Evolutionary conservation across 148 eudicot species (phyloP).

Genomic region (Rhododendron kiyosumense): DNA sequence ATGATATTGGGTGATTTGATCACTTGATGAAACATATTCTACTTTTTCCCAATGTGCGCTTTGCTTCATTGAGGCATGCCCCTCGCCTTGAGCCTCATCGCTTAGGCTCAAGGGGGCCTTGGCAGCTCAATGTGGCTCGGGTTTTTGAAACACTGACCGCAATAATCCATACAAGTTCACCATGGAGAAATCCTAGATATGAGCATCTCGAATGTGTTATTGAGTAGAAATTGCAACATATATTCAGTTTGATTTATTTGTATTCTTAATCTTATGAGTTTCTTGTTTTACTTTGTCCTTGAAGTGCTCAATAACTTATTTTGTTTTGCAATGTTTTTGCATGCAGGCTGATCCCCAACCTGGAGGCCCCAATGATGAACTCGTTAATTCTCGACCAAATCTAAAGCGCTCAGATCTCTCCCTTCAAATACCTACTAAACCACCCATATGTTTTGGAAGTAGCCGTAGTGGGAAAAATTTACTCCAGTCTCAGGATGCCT

Average conservation of each 20-base stretch:
- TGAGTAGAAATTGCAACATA: background rate
- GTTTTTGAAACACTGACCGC: too few species aligned
- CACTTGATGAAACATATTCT: too few species aligned
- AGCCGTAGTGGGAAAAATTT: slow-evolving; percentile 19
- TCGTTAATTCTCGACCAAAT: slow-evolving; percentile 31
- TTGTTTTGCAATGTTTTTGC: background rate
- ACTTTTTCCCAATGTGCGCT: too few species aligned
- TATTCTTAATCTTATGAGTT: background rate
- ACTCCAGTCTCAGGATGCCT: background rate
- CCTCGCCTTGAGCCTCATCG: too few species aligned
- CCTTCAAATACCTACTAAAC: slow-evolving; percentile 70
- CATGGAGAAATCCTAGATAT: background rate
- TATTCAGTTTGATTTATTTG: background rate
- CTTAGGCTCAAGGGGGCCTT: too few species aligned
- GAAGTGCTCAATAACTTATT: background rate
- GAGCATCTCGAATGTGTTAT: background rate
- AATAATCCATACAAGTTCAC: background rate
- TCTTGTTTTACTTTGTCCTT: background rate
- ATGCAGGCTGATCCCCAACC: slow-evolving; percentile 38
- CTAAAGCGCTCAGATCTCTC: slow-evolving; percentile 43
- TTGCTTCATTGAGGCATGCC: too few species aligned
- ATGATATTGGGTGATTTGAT: too few species aligned
- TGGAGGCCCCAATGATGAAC: slow-evolving; percentile 24
- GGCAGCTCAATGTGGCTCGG: too few species aligned
- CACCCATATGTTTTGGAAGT: slow-evolving; percentile 34